Conservation (phyloP, 306 rosid species). For the Glycine soja region DNA sequence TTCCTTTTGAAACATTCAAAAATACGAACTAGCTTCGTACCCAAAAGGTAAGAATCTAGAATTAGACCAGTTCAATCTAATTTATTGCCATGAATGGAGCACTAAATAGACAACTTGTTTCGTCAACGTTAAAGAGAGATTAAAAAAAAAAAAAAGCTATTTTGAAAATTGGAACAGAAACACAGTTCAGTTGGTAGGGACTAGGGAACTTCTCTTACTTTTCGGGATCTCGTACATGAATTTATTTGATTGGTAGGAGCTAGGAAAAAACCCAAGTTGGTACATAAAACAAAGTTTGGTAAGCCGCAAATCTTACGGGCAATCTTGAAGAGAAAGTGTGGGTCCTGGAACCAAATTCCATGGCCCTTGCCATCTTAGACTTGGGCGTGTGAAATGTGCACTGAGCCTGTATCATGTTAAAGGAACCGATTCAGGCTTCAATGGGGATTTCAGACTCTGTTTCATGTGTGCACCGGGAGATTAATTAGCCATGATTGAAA, state of each 20-base stretch:
- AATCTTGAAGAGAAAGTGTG: background rate
- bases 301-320: conserved; percentile 34
- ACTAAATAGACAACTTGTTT: background rate
- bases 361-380: background rate
- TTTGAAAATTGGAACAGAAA: background rate
- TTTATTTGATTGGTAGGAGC: no score
- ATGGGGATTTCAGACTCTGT: background rate
- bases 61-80: conserved; percentile 37
- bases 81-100: conserved; percentile 27
- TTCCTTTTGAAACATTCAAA: conserved; percentile 44
- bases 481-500: no score
- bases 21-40: background rate
- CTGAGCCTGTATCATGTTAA: background rate
- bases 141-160: background rate
- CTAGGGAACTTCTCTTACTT: no score
- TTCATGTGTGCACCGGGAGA: background rate
- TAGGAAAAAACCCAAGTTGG: background rate
- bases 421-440: no score
- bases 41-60: conserved; percentile 10
- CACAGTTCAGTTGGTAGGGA: no score
- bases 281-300: conserved; percentile 12
- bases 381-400: conserved; percentile 26
- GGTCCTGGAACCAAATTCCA: background rate
- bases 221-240: no score
- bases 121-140: conserved; percentile 9